Conservation (phyloP, 768 basidiomycete species). For the Russula virescens region DNA sequence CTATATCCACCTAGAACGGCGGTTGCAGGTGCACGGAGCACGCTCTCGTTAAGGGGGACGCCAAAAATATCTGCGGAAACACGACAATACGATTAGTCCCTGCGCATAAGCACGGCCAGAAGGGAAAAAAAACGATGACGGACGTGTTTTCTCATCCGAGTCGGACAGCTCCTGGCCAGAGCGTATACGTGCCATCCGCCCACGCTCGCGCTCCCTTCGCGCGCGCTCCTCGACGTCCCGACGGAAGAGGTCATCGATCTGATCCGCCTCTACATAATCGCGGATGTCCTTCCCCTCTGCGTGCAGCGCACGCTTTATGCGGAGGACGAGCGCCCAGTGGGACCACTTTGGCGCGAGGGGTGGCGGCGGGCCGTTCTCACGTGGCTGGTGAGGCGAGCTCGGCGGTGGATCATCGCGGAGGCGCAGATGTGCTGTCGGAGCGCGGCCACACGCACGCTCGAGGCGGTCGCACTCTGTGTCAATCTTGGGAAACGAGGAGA, state of each 20-base stretch:
- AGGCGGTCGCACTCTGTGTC: conserved; percentile 19
- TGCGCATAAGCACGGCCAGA: not conserved
- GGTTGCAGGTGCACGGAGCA: conserved; percentile 31
- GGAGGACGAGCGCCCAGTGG: conserved; percentile 15
- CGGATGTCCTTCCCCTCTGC: conserved; percentile 17
- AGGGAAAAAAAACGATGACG: not conserved
- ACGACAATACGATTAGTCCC: not conserved
- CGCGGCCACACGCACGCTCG: conserved; percentile 18
- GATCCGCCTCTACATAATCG: conserved; percentile 17
- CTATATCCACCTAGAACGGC: conserved; percentile 35
- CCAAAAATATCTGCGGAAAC: conserved; percentile 34
- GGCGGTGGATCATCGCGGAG: conserved; percentile 12
- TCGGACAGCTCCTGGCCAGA: conserved; percentile 4
- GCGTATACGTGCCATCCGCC: conserved; percentile 12
- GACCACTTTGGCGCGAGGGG: conserved; percentile 18
- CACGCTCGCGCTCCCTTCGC: conserved; percentile 15
- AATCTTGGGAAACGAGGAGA: not conserved
- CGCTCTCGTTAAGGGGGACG: conserved; percentile 32
- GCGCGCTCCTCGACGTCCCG: conserved; percentile 20
- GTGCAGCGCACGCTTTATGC: conserved; percentile 16
- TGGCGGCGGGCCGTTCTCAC: conserved; percentile 4
- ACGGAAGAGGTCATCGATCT: conserved; percentile 13
- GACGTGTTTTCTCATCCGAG: conserved; percentile 3
- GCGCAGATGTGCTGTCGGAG: not conserved
- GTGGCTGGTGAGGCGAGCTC: conserved; percentile 17